Percentiles rank a stretch among this genome's conserved stretches.
These are phyloP conservation scores for Fusarium sp. DNA, from an alignment of 2,329 filamentous ascomycete species.

Conservation along the genomic window DNA sequence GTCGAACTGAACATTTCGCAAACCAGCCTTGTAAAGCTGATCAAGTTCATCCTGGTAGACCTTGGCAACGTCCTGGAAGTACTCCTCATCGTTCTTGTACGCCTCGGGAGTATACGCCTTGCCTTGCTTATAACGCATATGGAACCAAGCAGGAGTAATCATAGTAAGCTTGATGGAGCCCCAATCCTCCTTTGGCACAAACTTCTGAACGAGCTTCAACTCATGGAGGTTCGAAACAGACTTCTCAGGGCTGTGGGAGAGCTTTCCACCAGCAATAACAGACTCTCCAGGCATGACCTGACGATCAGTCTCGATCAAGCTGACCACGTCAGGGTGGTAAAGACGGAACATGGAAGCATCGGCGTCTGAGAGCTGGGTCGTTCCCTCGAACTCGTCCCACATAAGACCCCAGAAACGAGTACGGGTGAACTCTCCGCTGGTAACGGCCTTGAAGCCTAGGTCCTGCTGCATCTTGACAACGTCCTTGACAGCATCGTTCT, in stretches of 20 bases:
- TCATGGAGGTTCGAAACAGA: constrained; percentile 61
- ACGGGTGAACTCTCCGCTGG: constrained; percentile 75
- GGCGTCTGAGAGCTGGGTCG: constrained; percentile 59
- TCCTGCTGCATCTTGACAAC: constrained; percentile 75
- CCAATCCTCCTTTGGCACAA: constrained; percentile 59
- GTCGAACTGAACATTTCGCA: constrained; percentile 74
- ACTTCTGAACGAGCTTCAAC: constrained; percentile 58
- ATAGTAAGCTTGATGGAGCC: constrained; percentile 63
- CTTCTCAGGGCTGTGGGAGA: constrained; percentile 54
- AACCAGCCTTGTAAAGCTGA: constrained; percentile 68
- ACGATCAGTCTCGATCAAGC: constrained; percentile 61
- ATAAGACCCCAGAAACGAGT: constrained; percentile 58
- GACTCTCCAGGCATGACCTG: constrained; percentile 66
- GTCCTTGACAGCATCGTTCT: constrained; percentile 62
- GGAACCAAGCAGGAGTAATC: constrained; percentile 60
- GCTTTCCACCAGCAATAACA: constrained; percentile 62
- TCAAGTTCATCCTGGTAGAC: constrained; percentile 72
- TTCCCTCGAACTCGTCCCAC: constrained; percentile 65
- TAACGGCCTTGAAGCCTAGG: constrained; percentile 72
- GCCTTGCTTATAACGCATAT: constrained; percentile 44
- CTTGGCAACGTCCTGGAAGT: constrained; percentile 72
- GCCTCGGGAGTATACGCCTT: constrained; percentile 42
- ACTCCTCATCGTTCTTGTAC: constrained; percentile 54
- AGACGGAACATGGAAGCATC: constrained; percentile 62
- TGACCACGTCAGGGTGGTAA: constrained; percentile 65